Conservation (phyloP, 805 yeast genomes). For the Candida maltosa region DNA sequence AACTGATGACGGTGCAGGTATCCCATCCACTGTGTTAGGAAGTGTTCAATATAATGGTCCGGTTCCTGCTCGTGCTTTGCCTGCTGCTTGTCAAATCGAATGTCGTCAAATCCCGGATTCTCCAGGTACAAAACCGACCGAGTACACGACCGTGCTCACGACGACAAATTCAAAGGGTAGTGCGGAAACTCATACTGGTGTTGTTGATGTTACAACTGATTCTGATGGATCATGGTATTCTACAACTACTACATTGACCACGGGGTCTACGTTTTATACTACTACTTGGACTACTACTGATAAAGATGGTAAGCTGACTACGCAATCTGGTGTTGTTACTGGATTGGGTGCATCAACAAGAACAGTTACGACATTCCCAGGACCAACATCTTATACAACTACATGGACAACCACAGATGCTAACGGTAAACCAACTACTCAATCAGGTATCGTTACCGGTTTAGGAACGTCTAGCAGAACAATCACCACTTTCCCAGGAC, state of each 20-base stretch:
- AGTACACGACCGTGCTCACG: conserved; percentile 13
- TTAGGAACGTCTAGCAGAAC: conserved; percentile 14
- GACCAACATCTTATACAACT: conserved; percentile 8
- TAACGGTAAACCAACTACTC: conserved; percentile 9
- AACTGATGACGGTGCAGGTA: conserved; percentile 16
- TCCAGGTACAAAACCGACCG: conserved; percentile 14
- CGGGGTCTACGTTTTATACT: conserved; percentile 10
- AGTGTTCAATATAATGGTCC: conserved; percentile 16
- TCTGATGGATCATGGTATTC: conserved; percentile 7
- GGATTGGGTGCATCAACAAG: too few species aligned
- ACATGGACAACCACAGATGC: conserved; percentile 12
- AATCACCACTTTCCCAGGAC: conserved; percentile 1
- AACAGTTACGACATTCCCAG: conserved; percentile 13
- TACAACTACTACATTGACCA: conserved; percentile 8
- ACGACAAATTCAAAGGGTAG: conserved; percentile 2
- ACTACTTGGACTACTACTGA: conserved; percentile 14
- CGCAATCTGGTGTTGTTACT: conserved; percentile 15
- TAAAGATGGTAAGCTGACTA: conserved; percentile 11
- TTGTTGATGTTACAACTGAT: conserved; percentile 9
- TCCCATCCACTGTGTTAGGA: conserved; percentile 14
- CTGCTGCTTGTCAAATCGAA: conserved; percentile 15
- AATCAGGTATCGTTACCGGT: conserved; percentile 8
- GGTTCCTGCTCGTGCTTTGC: conserved; percentile 17
- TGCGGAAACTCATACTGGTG: conserved; percentile 8
- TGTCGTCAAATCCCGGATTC: conserved; percentile 14